Evolutionary conservation across 2,329 filamentous ascomycete species (phyloP).

Genomic region (Ophiostoma quercus): DNA sequence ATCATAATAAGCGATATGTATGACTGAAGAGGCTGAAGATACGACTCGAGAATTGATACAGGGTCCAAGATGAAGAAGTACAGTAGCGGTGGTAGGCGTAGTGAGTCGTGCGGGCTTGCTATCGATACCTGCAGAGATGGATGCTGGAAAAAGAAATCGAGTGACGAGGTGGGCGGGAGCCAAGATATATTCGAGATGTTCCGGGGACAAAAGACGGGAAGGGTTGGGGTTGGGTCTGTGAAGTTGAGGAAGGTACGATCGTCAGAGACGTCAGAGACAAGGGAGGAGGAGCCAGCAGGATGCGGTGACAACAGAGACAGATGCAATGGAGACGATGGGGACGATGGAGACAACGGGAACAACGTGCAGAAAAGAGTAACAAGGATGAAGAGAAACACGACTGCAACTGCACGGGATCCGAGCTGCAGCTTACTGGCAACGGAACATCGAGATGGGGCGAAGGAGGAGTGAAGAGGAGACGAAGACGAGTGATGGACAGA

Average conservation of each 20-base stretch:
- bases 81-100: background rate
- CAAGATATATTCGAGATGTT: conserved; percentile 2
- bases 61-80: background rate
- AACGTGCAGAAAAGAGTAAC: background rate
- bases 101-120: background rate
- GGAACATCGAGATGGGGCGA: conserved; percentile 8
- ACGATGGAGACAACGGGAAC: background rate
- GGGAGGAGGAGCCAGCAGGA: background rate
- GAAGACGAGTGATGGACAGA: too few species aligned
- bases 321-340: background rate
- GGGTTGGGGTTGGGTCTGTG: background rate
- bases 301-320: background rate
- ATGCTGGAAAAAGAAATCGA: too few species aligned
- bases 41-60: background rate
- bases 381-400: background rate
- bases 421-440: background rate
- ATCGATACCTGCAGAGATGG: background rate
- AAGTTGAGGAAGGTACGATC: background rate
- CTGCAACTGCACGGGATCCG: background rate
- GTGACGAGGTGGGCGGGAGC: background rate
- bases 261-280: conserved; percentile 1
- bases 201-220: background rate
- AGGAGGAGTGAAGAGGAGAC: conserved; percentile 5
- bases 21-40: background rate
- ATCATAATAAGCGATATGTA: conserved; percentile 3